Base-by-base conservation (phyloP, 1,139 yeast species). In the Diutina catenulata region DNA sequence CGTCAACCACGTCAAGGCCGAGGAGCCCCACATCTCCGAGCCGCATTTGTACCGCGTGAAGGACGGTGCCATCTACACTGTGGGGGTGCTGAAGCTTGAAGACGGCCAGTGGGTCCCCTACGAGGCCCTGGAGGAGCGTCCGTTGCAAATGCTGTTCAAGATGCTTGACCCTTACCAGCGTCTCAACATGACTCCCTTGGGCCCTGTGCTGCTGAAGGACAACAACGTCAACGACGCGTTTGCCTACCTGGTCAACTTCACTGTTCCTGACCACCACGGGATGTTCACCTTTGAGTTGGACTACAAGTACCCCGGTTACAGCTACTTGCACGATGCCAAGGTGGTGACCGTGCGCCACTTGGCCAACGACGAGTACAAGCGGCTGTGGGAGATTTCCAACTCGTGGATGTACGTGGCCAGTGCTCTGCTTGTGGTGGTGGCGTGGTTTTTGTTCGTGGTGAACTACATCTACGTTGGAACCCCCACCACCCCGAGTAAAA, bases 111-210 rank as follows among this genome's bases (percentile, higher is more conserved):
- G 95, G 95, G 65, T 57, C 22, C 94, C 95, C 21, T 87, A 57
- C 52, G 53, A 51, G 33, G 58, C 60, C 28, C 56, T 70, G 7
- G 60, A 62, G 6, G 72, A 69, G 36, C 64, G 65, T 41, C 80
- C 76, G 43, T 60, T 87, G 38, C 98, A 93, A 61, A 63, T 93
- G 43, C 87, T 87, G 47, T 76, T 88, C 56, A 76, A 74, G 50
- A 80, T 93, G 93, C 74, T 93, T 48, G 97, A 91, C 56, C 98
- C 99, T 37, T 91, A 88, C 64, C 87, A 87, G 55, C 76, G 98
- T 52, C 55, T 88, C 41, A 77, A 70, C 46, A 59, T 81, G 53
- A 45, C 54, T 28, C 63, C 70, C 16, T 55, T 61, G 39, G 72
- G 72, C n/a, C 59, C 62, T 11, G 61, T 50, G 36, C 58, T 61